A percentile compares a stretch with the other conserved stretches of the same genome.
Evolutionary conservation across 2,329 filamentous ascomycete species (phyloP).

Genomic region (Colletotrichum sp.): DNA sequence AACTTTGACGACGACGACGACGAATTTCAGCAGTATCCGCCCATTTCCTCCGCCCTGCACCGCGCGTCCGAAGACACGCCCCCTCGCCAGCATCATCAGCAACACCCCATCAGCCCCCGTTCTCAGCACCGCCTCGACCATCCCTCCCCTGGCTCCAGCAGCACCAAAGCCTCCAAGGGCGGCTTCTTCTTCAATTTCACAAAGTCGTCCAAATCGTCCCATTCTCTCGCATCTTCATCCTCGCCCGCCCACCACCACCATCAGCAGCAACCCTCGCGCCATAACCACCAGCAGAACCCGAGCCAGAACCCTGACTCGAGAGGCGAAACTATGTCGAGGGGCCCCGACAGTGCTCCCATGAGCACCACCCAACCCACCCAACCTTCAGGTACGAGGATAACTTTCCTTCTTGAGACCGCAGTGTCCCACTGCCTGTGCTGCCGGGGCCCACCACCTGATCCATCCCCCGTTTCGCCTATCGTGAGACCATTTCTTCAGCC

Average conservation of each 20-base stretch:
- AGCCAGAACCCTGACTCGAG: conserved; percentile 39
- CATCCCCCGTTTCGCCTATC: conserved; percentile 23
- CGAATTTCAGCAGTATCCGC: conserved; percentile 27
- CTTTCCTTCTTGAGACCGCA: conserved; percentile 20
- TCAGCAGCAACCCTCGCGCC: conserved; percentile 16
- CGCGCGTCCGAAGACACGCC: conserved; percentile 25
- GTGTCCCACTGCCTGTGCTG: conserved; percentile 20
- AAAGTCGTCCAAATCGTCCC: conserved; percentile 49
- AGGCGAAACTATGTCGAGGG: conserved; percentile 43
- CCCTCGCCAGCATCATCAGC: conserved; percentile 27
- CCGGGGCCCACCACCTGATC: conserved; percentile 18
- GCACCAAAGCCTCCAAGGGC: conserved; percentile 47
- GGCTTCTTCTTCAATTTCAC: conserved; percentile 58
- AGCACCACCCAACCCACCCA: conserved; percentile 16
- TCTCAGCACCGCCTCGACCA: conserved; percentile 27
- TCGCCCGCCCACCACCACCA: conserved; percentile 20
- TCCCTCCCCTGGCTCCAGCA: conserved; percentile 34
- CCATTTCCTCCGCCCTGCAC: conserved; percentile 30
- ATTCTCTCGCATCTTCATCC: conserved; percentile 32
- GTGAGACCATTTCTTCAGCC: conserved; percentile 20
- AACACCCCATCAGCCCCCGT: conserved; percentile 29
- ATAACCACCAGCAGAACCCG: conserved; percentile 25
- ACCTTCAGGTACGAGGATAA: conserved; percentile 24
- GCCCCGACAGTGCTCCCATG: conserved; percentile 32
- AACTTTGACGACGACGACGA: conserved; percentile 26